phyloP scores from a whole-genome alignment of 768 basidiomycete genomes.

The Porpolomopsis calyptriformis region DNA sequence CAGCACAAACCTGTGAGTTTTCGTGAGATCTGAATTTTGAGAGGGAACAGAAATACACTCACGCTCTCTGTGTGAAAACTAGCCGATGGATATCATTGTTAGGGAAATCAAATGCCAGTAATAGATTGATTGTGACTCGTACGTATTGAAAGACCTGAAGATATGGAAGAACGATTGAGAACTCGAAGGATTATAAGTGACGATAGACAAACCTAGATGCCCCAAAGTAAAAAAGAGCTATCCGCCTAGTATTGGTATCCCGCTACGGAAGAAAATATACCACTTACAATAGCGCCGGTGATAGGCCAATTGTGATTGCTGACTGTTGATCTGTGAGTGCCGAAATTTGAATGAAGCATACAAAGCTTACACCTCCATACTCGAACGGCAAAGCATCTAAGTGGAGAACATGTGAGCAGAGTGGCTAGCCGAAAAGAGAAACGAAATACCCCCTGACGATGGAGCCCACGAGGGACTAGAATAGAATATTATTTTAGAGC shows the following conservation, averaged over 20 bases:
- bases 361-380: slow-evolving; percentile 46
- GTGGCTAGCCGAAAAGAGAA: background rate
- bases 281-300: slow-evolving; percentile 35
- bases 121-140: too few species aligned
- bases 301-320: slow-evolving; percentile 40
- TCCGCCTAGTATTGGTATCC: background rate
- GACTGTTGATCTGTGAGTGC: slow-evolving; percentile 25
- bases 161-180: too few species aligned
- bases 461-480: slow-evolving; percentile 33
- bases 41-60: background rate
- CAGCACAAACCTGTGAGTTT: background rate
- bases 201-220: background rate
- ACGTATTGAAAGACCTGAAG: too few species aligned
- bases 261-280: background rate
- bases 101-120: too few species aligned
- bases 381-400: slow-evolving; percentile 45
- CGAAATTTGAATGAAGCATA: slow-evolving; percentile 1
- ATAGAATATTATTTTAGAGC: too few species aligned
- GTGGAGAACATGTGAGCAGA: background rate
- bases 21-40: background rate
- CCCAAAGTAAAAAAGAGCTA: background rate
- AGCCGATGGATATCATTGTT: too few species aligned
- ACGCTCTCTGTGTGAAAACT: background rate
- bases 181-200: too few species aligned
- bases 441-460: slow-evolving; percentile 44